These are phyloP conservation scores for Nigrospora oryzae DNA, from an alignment of 2,329 filamentous ascomycete genomes.

Conservation along the genomic window DNA sequence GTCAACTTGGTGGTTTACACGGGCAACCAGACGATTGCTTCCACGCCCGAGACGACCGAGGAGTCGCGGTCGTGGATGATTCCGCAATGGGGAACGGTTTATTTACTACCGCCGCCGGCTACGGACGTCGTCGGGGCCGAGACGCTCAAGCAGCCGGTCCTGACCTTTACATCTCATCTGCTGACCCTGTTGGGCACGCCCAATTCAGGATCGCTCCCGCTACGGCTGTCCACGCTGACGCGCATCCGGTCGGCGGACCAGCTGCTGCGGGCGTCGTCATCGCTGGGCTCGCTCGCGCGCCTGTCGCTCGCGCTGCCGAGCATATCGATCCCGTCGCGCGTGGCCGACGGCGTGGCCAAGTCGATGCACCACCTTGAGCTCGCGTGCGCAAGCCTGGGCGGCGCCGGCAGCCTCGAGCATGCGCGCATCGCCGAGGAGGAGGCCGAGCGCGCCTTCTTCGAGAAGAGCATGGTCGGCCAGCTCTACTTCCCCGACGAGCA, in stretches of 20 bases:
- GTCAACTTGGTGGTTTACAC: conserved; percentile 94
- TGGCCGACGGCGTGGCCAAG: conserved; percentile 76
- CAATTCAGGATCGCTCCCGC: conserved; percentile 70
- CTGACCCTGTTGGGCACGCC: conserved; percentile 82
- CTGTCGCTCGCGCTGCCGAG: conserved; percentile 76
- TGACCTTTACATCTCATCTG: conserved; percentile 86
- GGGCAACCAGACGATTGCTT: conserved; percentile 63
- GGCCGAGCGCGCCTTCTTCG: conserved; percentile 92
- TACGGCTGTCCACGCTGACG: conserved; percentile 75
- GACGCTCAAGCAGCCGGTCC: conserved; percentile 68
- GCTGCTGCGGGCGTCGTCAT: conserved; percentile 82
- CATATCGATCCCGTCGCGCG: conserved; percentile 82
- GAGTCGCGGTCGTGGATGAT: conserved; percentile 73
- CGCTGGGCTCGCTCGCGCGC: conserved; percentile 84
- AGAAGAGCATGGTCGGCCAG: conserved; percentile 98
- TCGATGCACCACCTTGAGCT: conserved; percentile 70
- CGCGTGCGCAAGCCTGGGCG: conserved; percentile 65
- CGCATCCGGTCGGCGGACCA: conserved; percentile 82
- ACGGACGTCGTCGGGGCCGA: conserved; percentile 50
- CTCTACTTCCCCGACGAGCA: conserved; percentile 98
- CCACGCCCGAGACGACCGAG: conserved; percentile 15
- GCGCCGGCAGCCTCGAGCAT: conserved; percentile 62
- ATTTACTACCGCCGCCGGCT: conserved; percentile 42
- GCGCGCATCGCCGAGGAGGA: conserved; percentile 80
- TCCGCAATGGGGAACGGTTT: conserved; percentile 83